Conservation (phyloP, 257 asterid species). For the Nicotiana otophora region DNA sequence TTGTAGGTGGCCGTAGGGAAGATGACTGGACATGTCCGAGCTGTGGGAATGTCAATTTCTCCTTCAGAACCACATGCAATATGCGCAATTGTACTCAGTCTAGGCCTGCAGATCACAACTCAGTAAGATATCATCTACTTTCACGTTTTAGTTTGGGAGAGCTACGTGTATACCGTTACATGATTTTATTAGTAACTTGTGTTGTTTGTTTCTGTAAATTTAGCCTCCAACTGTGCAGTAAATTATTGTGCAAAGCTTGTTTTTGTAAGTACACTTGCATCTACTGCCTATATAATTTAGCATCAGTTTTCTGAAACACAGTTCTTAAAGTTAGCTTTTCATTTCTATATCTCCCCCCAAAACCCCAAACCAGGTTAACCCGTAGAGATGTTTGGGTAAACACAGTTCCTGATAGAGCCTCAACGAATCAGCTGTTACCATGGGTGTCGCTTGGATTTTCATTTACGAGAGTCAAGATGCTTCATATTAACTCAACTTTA, state of each 20-base stretch:
- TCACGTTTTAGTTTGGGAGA: neutral
- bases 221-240: neutral
- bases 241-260: neutral
- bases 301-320: neutral
- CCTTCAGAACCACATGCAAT: slow-evolving; percentile 85
- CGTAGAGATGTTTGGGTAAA: neutral
- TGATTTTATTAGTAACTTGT: neutral
- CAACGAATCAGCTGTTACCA: neutral
- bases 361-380: neutral
- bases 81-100: slow-evolving; percentile 91
- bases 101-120: slow-evolving; percentile 78
- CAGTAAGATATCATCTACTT: slow-evolving; percentile 35
- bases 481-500: neutral
- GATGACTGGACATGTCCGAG: slow-evolving; percentile 97
- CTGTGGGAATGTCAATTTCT: slow-evolving; percentile 84
- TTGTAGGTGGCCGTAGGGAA: slow-evolving; percentile 84
- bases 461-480: neutral
- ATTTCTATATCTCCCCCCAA: neutral
- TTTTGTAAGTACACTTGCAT: neutral
- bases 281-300: neutral
- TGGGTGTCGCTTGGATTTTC: neutral
- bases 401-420: neutral
- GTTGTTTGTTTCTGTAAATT: neutral
- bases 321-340: neutral
- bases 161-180: neutral